Conservation (phyloP, 2,329 filamentous ascomycete genomes). For the Hypoxylon sp. region DNA sequence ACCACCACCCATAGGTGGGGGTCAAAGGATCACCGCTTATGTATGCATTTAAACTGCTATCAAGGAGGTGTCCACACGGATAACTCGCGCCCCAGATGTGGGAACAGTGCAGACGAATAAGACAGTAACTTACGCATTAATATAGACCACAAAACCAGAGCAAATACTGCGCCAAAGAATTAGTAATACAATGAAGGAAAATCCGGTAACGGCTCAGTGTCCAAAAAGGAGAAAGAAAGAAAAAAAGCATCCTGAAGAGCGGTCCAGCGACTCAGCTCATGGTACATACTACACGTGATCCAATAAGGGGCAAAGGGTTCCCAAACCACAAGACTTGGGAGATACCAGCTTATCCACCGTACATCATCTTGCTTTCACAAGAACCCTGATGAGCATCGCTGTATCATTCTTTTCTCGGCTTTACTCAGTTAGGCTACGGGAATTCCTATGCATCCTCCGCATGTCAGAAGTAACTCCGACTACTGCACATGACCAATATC, state of each 20-base stretch:
- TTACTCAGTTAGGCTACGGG: not conserved
- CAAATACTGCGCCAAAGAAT: not conserved
- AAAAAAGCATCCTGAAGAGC: not conserved
- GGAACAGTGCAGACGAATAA: conserved; percentile 16
- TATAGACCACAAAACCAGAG: conserved; percentile 4
- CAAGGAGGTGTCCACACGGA: conserved; percentile 19
- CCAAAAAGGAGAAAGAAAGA: not conserved
- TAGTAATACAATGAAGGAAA: conserved; percentile 1
- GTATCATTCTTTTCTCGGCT: not conserved
- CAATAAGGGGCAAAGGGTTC: not conserved
- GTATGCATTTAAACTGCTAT: conserved; percentile 21
- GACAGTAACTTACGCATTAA: conserved; percentile 12
- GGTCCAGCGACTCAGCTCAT: not conserved
- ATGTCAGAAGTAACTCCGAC: not conserved
- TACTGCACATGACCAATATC: not conserved
- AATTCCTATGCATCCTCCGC: not conserved
- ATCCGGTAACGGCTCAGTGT: conserved; percentile 32
- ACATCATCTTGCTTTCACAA: not conserved
- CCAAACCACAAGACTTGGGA: not conserved
- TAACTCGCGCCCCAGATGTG: conserved; percentile 14
- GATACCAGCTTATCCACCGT: not conserved
- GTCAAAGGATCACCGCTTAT: conserved; percentile 24
- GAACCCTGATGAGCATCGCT: not conserved
- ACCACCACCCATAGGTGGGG: conserved; percentile 26
- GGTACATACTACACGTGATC: not conserved